Evolutionary conservation across 2,329 filamentous ascomycete genomes (phyloP), one percentile per base, ranked within the genome.

Genomic region (Hawksworthiomyces lignivorus): DNA sequence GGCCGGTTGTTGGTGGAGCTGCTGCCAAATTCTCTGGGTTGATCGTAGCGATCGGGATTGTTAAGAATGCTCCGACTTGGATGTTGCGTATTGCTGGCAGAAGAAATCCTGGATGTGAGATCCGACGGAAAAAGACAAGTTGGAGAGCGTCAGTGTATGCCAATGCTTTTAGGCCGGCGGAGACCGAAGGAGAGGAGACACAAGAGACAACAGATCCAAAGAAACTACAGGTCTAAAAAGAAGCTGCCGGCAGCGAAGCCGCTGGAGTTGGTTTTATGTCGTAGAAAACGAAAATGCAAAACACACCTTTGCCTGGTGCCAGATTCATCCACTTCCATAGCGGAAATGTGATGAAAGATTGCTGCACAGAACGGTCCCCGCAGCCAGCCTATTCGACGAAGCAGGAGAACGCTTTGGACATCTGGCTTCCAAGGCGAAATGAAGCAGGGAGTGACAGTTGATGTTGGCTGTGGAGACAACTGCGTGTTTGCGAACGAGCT

Each of bases 241-340:
- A 35, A 30, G 18, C 15, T n/a, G n/a, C n/a, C n/a, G n/a, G n/a
- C n/a, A n/a, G n/a, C n/a, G n/a, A n/a, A 35, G 11, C 28, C 17
- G 20, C 17, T 4, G 20, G 14, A 21, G 21, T 7, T 18, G 5
- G n/a, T n/a, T n/a, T n/a, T n/a, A n/a, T n/a, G n/a, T 21, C 9
- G 9, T 11, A 15, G 7, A 28, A 28, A 50, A 31, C 28, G 41
- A 45, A 32, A 24, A 39, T 31, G 32, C n/a, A 32, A 42, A 43
- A 50, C 59, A 40, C 48, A 65, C 62, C 61, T 64, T 59, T 63
- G 61, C 57, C 61, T 60, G 50, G 51, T 47, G 49, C 54, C 56
- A 52, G 54, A 52, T 43, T 62, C 61, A 47, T 60, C 57, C 54
- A 55, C 58, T 62, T 63, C 62, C 62, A 65, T 65, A 57, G 56